These are phyloP conservation scores for Phlyctochytrium planicorne DNA, from an alignment of 192 early-diverging fungal genomes.

Conservation along the genomic window DNA sequence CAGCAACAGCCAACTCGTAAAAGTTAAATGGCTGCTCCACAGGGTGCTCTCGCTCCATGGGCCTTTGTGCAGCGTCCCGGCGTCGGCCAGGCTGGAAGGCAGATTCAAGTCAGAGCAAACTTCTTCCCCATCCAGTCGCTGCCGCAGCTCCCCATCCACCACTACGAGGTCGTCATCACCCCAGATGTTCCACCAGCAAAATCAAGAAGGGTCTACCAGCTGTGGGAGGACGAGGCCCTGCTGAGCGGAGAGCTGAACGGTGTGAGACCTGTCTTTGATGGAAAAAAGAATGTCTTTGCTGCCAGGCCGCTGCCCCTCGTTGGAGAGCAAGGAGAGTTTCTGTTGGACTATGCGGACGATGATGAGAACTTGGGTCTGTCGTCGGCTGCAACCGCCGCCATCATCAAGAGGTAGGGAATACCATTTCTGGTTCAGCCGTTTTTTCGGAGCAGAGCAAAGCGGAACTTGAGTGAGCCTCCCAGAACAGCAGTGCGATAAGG, in stretches of 20 bases:
- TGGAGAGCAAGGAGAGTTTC: conserved; percentile 55
- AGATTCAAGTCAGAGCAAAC: conserved; percentile 61
- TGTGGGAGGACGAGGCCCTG: conserved; percentile 53
- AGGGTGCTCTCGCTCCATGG: conserved; percentile 2
- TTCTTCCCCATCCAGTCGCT: conserved; percentile 74
- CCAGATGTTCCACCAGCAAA: conserved; percentile 80
- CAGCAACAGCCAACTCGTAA: no score
- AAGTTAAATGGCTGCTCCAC: no score
- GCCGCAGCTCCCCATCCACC: conserved; percentile 69
- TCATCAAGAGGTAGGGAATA: no score
- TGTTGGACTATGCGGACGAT: conserved; percentile 55
- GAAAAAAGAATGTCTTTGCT: conserved; percentile 75
- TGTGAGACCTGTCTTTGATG: conserved; percentile 78
- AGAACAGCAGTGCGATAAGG: no score
- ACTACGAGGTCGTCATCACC: conserved; percentile 81
- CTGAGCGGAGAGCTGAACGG: conserved; percentile 55
- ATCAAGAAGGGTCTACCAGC: conserved; percentile 66
- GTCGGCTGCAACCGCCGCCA: background rate
- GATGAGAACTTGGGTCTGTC: conserved; percentile 35
- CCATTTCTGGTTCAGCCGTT: no score
- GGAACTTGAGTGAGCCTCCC: no score
- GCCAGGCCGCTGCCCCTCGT: conserved; percentile 55
- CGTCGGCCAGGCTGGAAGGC: conserved; percentile 35
- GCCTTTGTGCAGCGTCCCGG: conserved; percentile 39
- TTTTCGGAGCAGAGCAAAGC: no score